Evolutionary conservation across 495 filamentous ascomycete species (phyloP).

Genomic region (Glutinoglossum americanum): DNA sequence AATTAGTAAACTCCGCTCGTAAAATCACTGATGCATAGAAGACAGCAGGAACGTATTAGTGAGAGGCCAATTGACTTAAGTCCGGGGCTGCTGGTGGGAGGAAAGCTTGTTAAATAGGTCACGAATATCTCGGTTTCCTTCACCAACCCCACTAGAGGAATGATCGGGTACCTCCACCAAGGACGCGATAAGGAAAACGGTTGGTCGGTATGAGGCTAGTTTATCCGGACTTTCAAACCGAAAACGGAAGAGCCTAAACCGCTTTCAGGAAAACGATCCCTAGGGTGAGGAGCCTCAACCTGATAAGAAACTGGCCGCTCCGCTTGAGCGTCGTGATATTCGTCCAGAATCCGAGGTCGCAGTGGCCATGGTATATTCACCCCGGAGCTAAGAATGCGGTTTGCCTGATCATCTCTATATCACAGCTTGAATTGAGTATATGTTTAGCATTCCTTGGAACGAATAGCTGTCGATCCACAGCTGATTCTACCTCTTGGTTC

Average conservation of each 20-base stretch:
- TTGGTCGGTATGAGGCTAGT: too few species aligned
- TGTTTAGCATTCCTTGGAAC: neutral
- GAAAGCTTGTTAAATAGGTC: neutral
- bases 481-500: neutral
- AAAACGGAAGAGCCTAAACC: neutral
- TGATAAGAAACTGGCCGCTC: neutral
- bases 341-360: neutral
- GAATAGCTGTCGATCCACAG: neutral
- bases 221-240: neutral
- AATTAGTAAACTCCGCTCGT: neutral
- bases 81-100: neutral
- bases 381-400: neutral
- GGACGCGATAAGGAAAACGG: neutral
- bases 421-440: neutral
- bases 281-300: neutral
- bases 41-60: neutral
- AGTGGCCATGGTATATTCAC: neutral
- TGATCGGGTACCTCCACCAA: too few species aligned
- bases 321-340: too few species aligned
- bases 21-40: neutral
- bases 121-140: too few species aligned
- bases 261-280: neutral
- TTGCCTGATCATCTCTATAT: neutral
- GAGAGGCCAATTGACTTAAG: too few species aligned
- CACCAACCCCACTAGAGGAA: too few species aligned